Evolutionary conservation across 345 rosid species (phyloP).

Genomic region (Dovyalis caffra): DNA sequence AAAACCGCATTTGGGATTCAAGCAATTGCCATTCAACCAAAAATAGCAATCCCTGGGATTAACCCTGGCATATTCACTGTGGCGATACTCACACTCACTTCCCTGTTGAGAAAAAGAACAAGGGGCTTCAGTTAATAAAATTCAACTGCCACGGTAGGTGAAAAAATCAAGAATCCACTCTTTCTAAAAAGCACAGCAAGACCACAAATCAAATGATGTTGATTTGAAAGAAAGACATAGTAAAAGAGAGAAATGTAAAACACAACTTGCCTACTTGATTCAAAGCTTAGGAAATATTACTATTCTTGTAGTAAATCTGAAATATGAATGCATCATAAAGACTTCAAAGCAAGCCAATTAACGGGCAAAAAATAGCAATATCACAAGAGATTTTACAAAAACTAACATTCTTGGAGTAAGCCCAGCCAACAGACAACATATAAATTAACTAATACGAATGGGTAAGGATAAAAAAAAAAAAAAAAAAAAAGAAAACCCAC

Average conservation of each 20-base stretch:
- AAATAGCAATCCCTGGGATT: slow-evolving; percentile 94
- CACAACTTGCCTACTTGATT: neutral
- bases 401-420: neutral
- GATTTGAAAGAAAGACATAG: neutral
- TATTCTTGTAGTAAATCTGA: neutral
- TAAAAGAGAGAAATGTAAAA: neutral
- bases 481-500: neutral
- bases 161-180: too few species aligned
- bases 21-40: slow-evolving; percentile 90
- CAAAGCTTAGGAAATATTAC: neutral
- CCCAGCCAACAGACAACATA: neutral
- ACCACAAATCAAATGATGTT: neutral
- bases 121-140: slow-evolving; percentile 8
- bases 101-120: slow-evolving; percentile 49
- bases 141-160: neutral
- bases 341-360: neutral
- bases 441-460: neutral
- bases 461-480: neutral
- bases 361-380: neutral
- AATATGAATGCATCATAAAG: neutral
- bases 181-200: neutral
- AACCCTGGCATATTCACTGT: slow-evolving; percentile 89
- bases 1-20: slow-evolving; percentile 89
- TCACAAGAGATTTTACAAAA: neutral
- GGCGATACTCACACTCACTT: slow-evolving; percentile 93